phyloP scores from a whole-genome alignment of 1,284 basidiomycete species.

The Thecaphora thlaspeos region DNA sequence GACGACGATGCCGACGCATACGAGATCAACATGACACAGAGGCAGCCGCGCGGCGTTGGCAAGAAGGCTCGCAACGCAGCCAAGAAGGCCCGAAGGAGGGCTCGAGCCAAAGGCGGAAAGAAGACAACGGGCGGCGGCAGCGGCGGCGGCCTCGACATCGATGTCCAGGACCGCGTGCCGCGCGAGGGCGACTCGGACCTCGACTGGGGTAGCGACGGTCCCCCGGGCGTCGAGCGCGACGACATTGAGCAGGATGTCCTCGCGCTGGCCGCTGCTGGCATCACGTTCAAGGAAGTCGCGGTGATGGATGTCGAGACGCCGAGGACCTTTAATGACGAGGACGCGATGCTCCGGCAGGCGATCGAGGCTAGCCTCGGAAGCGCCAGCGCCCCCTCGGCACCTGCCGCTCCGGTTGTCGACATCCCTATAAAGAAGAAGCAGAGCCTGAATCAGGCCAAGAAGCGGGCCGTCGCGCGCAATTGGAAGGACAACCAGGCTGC shows the following conservation, averaged over 20 bases:
- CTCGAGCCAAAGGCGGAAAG: not conserved
- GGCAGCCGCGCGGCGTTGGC: conserved; percentile 5
- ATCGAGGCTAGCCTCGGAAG: not conserved
- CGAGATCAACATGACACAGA: conserved; percentile 10
- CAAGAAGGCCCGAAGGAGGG: conserved; percentile 13
- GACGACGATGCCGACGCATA: conserved; percentile 10
- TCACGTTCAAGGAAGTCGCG: conserved; percentile 19
- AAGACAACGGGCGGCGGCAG: not conserved
- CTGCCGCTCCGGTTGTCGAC: no score
- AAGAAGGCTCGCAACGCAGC: conserved; percentile 15
- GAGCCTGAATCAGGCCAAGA: not conserved
- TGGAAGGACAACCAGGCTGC: conserved; percentile 40
- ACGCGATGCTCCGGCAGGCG: not conserved
- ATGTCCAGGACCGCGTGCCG: conserved; percentile 18
- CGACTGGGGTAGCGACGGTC: conserved; percentile 53
- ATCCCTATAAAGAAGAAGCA: not conserved
- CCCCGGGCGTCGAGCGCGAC: conserved; percentile 21
- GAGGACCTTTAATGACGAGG: not conserved
- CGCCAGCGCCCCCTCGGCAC: not conserved
- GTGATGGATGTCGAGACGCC: conserved; percentile 2
- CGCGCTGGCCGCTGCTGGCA: conserved; percentile 24
- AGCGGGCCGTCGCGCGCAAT: conserved; percentile 4
- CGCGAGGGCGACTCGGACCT: conserved; percentile 49
- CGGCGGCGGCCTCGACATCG: not conserved
- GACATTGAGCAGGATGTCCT: conserved; percentile 10